Evolutionary conservation across 768 basidiomycete genomes (phyloP), one percentile per base, ranked within the genome.

Genomic region (Agrocybe pediades): DNA sequence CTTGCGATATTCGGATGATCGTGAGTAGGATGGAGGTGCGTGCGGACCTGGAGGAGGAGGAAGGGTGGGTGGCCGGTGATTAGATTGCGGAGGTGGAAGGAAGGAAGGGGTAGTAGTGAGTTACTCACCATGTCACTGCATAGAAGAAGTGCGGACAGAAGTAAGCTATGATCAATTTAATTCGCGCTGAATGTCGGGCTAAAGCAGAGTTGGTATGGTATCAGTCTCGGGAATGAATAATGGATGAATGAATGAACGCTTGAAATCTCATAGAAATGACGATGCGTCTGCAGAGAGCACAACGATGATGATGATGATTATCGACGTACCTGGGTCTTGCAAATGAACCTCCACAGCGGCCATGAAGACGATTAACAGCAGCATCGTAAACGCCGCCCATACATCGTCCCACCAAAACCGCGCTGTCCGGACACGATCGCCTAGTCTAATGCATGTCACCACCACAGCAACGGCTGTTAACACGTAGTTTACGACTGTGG

Each of bases 1-100:
- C 61, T 9, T 68, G 51, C 19, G 71, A 66, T 46, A 76, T 66
- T 17, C 75, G 73, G 51, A 77, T 71, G 47, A 78, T 62, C 13
- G 74, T 74, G 62, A 74, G 70, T 21, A 78, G 65, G 36, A 78
- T 76, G 25, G 75, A 72, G 15, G 75, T 54, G 4, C 76, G 68
- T 6, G 74, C 65, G n/a, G 63, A 58, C 71, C 71, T 70, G 44
- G 46, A 30, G 19, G 15, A n/a, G 26, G 24, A 15, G 16, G 2
- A 13, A 40, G 41, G 39, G 29, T 41, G 29, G 8, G 13, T 9
- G 27, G n/a, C 9, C n/a, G n/a, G 21, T 25, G 26, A 21, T 11
- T 19, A 16, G 5, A 9, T 15, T 15, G 42, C 3, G 6, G 20
- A 48, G 19, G 25, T 11, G n/a, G n/a, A n/a, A n/a, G n/a, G n/a